A percentile compares a stretch with the other conserved stretches of the same genome.
Evolutionary conservation across 805 yeast genomes (phyloP).

Genomic region (Kurtzmaniella fragi): DNA sequence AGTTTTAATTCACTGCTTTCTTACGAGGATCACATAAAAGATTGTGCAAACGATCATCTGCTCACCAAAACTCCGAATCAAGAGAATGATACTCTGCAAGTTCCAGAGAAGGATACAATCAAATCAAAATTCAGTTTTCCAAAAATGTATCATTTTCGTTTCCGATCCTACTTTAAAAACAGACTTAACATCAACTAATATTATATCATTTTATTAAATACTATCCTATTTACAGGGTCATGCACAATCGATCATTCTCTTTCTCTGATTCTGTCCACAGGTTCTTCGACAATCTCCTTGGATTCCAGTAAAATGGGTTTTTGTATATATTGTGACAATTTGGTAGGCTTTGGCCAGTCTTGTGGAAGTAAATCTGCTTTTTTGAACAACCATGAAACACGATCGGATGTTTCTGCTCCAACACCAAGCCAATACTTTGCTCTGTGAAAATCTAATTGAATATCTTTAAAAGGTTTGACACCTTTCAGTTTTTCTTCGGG

Average conservation of each 20-base stretch:
- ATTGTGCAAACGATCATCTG: no score
- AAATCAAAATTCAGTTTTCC: no score
- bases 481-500: slow-evolving; percentile 56
- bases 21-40: no score
- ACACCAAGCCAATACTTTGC: slow-evolving; percentile 96
- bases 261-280: slow-evolving; percentile 26
- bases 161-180: no score
- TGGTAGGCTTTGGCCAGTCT: slow-evolving; percentile 52
- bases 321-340: slow-evolving; percentile 27
- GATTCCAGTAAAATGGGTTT: slow-evolving; percentile 24
- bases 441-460: slow-evolving; percentile 79
- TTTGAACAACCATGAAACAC: slow-evolving; percentile 70
- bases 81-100: no score
- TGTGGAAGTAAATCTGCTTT: slow-evolving; percentile 68
- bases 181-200: no score
- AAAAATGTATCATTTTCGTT: no score
- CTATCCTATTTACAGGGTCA: no score
- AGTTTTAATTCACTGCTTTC: no score
- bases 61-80: no score
- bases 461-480: slow-evolving; percentile 64
- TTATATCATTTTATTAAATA: no score
- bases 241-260: slow-evolving; percentile 14
- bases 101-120: no score
- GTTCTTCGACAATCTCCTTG: slow-evolving; percentile 26
- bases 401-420: slow-evolving; percentile 90